Evolutionary conservation across 129 eudicot species (phyloP).

Genomic region (Ambrosia artemisiifolia): DNA sequence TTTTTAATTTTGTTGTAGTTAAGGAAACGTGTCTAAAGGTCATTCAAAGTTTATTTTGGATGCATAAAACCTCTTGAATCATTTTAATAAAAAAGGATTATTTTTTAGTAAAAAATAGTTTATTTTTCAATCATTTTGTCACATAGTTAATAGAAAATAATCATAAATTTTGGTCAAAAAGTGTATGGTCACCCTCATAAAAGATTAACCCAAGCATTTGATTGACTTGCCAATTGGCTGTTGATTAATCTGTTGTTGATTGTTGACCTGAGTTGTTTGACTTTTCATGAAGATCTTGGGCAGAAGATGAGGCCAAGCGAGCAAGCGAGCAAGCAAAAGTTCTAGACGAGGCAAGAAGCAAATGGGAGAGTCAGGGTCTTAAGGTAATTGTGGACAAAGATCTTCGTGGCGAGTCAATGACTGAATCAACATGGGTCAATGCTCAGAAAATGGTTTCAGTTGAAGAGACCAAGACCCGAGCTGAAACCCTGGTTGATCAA

Average conservation of each 20-base stretch:
- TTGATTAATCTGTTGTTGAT: neutral
- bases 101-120: neutral
- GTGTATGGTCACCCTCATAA: neutral
- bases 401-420: conserved; percentile 61
- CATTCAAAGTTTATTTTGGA: neutral
- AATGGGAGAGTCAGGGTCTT: conserved; percentile 81
- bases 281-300: conserved; percentile 70
- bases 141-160: no score
- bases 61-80: conserved; percentile 11
- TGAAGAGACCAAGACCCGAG: conserved; percentile 62
- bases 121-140: neutral
- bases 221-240: no score
- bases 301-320: conserved; percentile 94
- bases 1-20: neutral
- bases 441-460: conserved; percentile 56
- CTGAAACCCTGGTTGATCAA: conserved; percentile 67
- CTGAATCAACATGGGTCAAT: conserved; percentile 62
- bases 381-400: conserved; percentile 81
- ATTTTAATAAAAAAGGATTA: neutral
- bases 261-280: conserved; percentile 2
- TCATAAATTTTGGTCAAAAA: neutral
- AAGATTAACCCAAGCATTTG: neutral
- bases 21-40: neutral
- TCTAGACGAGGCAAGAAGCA: conserved; percentile 79
- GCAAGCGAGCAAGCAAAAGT: conserved; percentile 93